These are phyloP conservation scores for Mycogone perniciosa DNA, from an alignment of 2,329 filamentous ascomycete genomes.

Conservation along the genomic window DNA sequence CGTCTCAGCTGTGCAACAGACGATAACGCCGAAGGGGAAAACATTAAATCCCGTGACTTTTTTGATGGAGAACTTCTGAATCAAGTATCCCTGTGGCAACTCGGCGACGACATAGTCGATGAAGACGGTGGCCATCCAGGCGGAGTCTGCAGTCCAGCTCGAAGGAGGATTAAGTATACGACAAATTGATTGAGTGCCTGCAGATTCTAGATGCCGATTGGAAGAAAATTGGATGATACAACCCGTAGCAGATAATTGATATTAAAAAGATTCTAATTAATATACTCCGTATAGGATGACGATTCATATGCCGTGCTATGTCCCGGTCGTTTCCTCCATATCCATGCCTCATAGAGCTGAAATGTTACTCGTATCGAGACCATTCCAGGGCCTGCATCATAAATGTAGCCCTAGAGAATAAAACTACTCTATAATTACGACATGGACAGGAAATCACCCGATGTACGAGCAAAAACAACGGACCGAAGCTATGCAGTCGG, in stretches of 20 bases:
- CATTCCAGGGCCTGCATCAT: not conserved
- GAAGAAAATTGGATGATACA: no score
- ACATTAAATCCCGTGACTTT: slow-evolving; percentile 30
- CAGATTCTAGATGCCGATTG: no score
- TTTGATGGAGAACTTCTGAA: slow-evolving; percentile 28
- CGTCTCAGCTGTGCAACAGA: slow-evolving; percentile 38
- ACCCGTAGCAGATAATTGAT: no score
- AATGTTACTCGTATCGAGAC: not conserved
- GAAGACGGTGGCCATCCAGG: slow-evolving; percentile 26
- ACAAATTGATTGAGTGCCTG: no score
- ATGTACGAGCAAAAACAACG: no score
- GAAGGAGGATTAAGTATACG: slow-evolving; percentile 14
- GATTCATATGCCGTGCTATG: no score
- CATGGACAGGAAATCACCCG: no score
- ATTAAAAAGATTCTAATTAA: no score
- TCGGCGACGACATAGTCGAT: slow-evolving; percentile 25
- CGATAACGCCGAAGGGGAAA: slow-evolving; percentile 29
- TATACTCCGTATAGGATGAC: no score
- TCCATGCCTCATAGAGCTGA: not conserved
- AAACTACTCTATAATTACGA: no score
- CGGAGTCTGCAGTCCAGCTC: slow-evolving; percentile 28
- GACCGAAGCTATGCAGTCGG: no score
- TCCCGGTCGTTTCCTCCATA: no score
- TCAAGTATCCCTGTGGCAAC: slow-evolving; percentile 24
- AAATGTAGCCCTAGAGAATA: not conserved